Conservation (phyloP, 2,329 filamentous ascomycete genomes). For the Paecilomyces sp. region DNA sequence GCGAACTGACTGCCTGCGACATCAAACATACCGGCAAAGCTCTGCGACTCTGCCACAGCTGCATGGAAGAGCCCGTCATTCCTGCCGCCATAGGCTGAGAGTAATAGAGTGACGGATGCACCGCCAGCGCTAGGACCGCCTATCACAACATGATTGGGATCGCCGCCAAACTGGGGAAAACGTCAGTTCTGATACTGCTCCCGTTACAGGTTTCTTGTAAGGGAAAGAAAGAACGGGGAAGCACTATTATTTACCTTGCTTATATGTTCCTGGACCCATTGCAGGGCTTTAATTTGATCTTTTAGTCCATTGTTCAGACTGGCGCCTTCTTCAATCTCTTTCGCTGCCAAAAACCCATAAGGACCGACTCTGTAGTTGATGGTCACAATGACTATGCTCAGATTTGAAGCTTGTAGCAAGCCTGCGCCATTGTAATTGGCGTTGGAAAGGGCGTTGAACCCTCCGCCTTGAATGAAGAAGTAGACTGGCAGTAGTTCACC, state of each 20-base stretch:
- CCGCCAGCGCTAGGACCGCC: conserved; percentile 64
- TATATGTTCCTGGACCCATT: conserved; percentile 57
- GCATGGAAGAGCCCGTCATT: conserved; percentile 46
- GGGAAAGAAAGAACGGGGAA: no score
- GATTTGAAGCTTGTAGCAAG: conserved; percentile 52
- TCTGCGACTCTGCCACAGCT: conserved; percentile 49
- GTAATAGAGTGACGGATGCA: conserved; percentile 55
- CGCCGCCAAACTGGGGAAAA: conserved; percentile 54
- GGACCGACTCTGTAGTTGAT: conserved; percentile 72
- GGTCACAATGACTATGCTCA: conserved; percentile 61
- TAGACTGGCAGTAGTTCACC: conserved; percentile 56
- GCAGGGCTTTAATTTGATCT: conserved; percentile 61
- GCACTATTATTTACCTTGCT: conserved; percentile 21
- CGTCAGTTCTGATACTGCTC: neutral
- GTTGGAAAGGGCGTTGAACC: conserved; percentile 54
- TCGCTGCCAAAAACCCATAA: conserved; percentile 62
- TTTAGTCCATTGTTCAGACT: conserved; percentile 62
- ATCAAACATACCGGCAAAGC: conserved; percentile 44
- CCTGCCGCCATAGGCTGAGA: conserved; percentile 47
- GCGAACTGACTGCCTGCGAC: conserved; percentile 43
- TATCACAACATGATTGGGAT: conserved; percentile 60
- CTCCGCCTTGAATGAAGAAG: conserved; percentile 55
- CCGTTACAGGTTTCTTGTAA: no score
- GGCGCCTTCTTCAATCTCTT: conserved; percentile 44
- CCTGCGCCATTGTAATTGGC: conserved; percentile 54